Conservation (phyloP, 2,329 filamentous ascomycete genomes). For the Phoma herbarum region DNA sequence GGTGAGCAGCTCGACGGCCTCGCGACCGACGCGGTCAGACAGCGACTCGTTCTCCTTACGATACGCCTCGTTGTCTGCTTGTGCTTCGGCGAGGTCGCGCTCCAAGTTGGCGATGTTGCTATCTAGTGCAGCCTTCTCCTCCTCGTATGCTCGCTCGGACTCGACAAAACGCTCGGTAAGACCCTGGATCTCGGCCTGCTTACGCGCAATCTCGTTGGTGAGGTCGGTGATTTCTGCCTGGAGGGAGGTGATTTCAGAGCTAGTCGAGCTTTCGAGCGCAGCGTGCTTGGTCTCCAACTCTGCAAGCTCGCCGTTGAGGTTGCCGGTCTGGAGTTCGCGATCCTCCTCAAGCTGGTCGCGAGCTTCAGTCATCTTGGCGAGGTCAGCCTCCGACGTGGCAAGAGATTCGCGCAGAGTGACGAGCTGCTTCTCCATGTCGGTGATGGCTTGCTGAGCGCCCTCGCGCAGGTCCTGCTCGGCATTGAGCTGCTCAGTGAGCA, state of each 20-base stretch:
- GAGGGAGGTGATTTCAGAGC: slow-evolving; percentile 43
- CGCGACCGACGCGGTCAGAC: slow-evolving; percentile 39
- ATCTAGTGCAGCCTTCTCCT: slow-evolving; percentile 38
- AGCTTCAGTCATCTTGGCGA: slow-evolving; percentile 39
- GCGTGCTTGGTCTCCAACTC: slow-evolving; percentile 44
- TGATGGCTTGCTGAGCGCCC: slow-evolving; percentile 47
- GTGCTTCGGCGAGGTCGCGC: slow-evolving; percentile 29
- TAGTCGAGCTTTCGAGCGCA: slow-evolving; percentile 43
- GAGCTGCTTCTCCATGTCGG: slow-evolving; percentile 47
- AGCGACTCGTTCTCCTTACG: slow-evolving; percentile 41
- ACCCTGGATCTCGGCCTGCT: slow-evolving; percentile 51
- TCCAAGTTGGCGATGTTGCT: slow-evolving; percentile 35
- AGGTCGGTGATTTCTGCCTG: slow-evolving; percentile 53
- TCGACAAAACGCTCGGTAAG: slow-evolving; percentile 41
- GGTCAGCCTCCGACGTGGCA: slow-evolving; percentile 31
- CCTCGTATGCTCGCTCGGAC: slow-evolving; percentile 39
- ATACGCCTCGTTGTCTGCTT: slow-evolving; percentile 38
- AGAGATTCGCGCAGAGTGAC: slow-evolving; percentile 48
- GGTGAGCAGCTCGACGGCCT: slow-evolving; percentile 43
- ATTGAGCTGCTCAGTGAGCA: slow-evolving; percentile 51
- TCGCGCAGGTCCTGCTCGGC: slow-evolving; percentile 52
- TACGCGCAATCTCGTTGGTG: slow-evolving; percentile 51
- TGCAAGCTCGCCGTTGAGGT: slow-evolving; percentile 48
- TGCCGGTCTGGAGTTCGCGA: slow-evolving; percentile 45
- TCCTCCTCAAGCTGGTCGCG: slow-evolving; percentile 45